Percentiles rank a stretch among this genome's conserved stretches.
Evolutionary conservation across 2,329 filamentous ascomycete genomes (phyloP).

Genomic region (Scytalidium sp.): DNA sequence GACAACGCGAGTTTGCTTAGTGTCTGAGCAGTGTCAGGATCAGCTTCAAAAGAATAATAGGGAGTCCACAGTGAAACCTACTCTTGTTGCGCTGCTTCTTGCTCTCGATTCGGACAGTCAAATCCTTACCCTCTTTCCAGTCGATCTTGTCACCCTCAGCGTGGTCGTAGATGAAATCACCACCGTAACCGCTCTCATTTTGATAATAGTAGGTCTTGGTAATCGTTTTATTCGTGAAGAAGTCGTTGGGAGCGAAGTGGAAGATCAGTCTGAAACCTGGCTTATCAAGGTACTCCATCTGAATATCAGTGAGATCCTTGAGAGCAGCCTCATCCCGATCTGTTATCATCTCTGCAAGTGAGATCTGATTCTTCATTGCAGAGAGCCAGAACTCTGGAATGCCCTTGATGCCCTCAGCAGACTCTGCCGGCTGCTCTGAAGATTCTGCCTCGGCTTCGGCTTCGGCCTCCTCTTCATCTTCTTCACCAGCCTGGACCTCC

Average conservation of each 20-base stretch:
- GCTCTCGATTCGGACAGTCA: conserved; percentile 93
- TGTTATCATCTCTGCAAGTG: conserved; percentile 97
- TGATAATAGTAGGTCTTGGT: conserved; percentile 99
- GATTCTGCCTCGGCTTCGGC: conserved; percentile 41
- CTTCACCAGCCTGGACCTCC: conserved; percentile 84
- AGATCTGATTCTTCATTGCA: conserved; percentile 99
- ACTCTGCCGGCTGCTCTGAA: conserved; percentile 48
- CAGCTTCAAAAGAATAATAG: background rate
- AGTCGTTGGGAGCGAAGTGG: conserved; percentile 92
- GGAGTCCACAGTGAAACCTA: conserved; percentile 47
- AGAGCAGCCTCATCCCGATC: conserved; percentile 94
- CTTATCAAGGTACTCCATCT: conserved; percentile 99
- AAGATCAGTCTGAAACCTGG: conserved; percentile 98
- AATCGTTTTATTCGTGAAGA: conserved; percentile 95
- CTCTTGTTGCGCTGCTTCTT: conserved; percentile 99
- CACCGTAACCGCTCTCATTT: conserved; percentile 96
- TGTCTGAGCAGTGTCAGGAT: conserved; percentile 59
- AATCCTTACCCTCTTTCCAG: conserved; percentile 89
- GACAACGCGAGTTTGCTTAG: conserved; percentile 97
- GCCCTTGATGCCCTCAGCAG: conserved; percentile 57
- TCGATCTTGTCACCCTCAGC: conserved; percentile 97
- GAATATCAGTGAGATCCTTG: conserved; percentile 85
- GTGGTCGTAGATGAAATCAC: conserved; percentile 99
- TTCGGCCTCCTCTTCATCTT: conserved; percentile 61
- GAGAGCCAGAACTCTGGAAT: conserved; percentile 99